phyloP scores from a whole-genome alignment of 495 filamentous ascomycete genomes.

The Penicillium bovifimosum region DNA sequence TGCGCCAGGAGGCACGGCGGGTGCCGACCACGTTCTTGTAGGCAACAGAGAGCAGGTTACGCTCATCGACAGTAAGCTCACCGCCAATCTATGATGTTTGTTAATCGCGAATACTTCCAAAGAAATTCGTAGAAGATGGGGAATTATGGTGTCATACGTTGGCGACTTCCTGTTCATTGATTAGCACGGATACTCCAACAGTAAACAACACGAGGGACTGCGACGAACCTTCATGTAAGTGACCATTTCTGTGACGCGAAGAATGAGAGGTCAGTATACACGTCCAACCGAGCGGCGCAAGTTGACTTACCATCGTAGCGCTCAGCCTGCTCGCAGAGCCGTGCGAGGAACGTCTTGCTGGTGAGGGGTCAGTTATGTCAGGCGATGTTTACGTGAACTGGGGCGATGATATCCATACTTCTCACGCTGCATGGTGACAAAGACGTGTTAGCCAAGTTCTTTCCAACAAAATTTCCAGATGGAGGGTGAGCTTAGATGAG shows the following conservation, averaged over 20 bases:
- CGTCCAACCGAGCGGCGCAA: not conserved
- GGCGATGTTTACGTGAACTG: constrained; percentile 12
- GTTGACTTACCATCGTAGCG: constrained; percentile 88
- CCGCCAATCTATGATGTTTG: constrained; percentile 67
- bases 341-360: constrained; percentile 99
- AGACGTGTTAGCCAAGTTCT: constrained; percentile 22
- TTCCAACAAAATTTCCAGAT: constrained; percentile 1
- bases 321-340: constrained; percentile 99
- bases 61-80: constrained; percentile 90
- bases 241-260: constrained; percentile 74
- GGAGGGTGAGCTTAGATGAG: constrained; percentile 18
- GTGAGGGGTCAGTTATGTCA: constrained; percentile 33
- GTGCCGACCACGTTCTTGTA: constrained; percentile 99
- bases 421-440: constrained; percentile 63
- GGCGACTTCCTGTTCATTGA: constrained; percentile 72
- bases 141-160: constrained; percentile 58
- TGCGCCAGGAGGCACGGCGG: constrained; percentile 97
- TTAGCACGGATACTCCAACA: constrained; percentile 29
- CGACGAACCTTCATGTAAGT: constrained; percentile 93
- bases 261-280: constrained; percentile 19
- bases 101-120: constrained; percentile 17
- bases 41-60: constrained; percentile 96
- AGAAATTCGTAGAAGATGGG: not conserved
- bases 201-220: constrained; percentile 7
- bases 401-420: constrained; percentile 49